Base-by-base conservation (phyloP, 768 basidiomycete genomes). In the Rhodotorula graminis region DNA sequence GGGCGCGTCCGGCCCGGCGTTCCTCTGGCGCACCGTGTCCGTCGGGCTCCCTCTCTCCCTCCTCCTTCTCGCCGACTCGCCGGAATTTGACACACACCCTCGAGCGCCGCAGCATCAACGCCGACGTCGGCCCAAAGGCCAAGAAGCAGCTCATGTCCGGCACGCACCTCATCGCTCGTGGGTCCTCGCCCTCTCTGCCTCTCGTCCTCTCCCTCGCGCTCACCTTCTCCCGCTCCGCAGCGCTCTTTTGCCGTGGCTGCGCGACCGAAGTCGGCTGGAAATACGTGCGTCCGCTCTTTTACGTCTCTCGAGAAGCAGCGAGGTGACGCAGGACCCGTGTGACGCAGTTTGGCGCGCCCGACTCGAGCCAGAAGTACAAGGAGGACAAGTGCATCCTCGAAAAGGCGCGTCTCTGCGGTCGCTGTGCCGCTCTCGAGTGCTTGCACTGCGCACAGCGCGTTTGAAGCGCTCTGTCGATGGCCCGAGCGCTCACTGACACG, bases 311-410 rank as follows among this genome's bases (percentile, higher is more conserved):
- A 4, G 37, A 37, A 9, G 37, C 4, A 37, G 37, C 37, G 37
- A 37, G n/a, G 5, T 37, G 37, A 37, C 37, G 37, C 37, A 37
- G 9, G 9, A 12, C 1, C 19, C 44, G 0, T 46, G 16, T 3
- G 25, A 29, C 16, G 1, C 42, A 72, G 71, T 67, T 64, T n/a
- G 42, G 29, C 16, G 60, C 71, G 23, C 71, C 71, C 15, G 58
- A 64, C 50, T 72, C 71, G 47, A 60, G 58, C 16, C 68, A 69
- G 37, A 70, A 67, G 65, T 69, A 70, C 65, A 74, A 74, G 49
- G 68, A 70, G 50, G 72, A 65, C 14, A 74, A 74, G 31, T 49
- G 21, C 44, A 74, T 74, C 37, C 69, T 74, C 33, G 68, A 74
- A 31, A 63, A 67, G 52, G 72, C 70, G 42, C 37, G 47, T 37